Evolutionary conservation across 108 stramenopile genomes (phyloP).

Genomic region (Cyclostephanos tholiformis): DNA sequence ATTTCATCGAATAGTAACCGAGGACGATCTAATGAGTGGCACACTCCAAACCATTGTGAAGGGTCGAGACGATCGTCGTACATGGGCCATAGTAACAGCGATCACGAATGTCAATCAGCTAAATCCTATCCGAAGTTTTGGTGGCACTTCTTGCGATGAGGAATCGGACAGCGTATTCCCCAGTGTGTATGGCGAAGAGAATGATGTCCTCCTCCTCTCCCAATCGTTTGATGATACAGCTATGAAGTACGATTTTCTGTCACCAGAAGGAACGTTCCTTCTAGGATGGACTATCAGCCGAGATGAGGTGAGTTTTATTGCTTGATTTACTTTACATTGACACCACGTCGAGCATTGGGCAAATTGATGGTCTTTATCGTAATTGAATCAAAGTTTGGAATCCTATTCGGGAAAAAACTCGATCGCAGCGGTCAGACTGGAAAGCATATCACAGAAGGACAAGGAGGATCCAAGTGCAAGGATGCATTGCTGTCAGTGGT

Average conservation of each 20-base stretch:
- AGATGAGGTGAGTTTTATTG: conserved; percentile 32
- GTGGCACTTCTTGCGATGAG: conserved; percentile 40
- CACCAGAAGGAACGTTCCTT: conserved; percentile 37
- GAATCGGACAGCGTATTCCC: conserved; percentile 38
- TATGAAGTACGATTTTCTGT: conserved; percentile 20
- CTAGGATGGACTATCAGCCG: conserved; percentile 30
- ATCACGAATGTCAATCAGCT: conserved; percentile 37
- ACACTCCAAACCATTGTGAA: neutral
- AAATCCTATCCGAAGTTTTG: conserved; percentile 21
- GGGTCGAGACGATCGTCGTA: conserved; percentile 25
- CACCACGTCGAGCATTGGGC: neutral
- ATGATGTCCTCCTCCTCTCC: conserved; percentile 37
- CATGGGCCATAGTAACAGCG: conserved; percentile 45
- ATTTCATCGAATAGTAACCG: conserved; percentile 39
- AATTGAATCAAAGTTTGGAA: conserved; percentile 29
- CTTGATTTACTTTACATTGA: neutral
- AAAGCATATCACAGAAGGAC: conserved; percentile 22
- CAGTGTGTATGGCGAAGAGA: conserved; percentile 38
- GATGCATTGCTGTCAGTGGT: conserved; percentile 44
- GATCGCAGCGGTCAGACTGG: conserved; percentile 31
- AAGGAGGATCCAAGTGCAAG: conserved; percentile 46
- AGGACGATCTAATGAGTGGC: conserved; percentile 38
- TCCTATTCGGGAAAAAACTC: conserved; percentile 42
- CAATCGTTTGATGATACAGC: conserved; percentile 52
- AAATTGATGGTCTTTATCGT: neutral